Evolutionary conservation across 306 rosid species (phyloP).

Genomic region (Lagenaria siceraria): DNA sequence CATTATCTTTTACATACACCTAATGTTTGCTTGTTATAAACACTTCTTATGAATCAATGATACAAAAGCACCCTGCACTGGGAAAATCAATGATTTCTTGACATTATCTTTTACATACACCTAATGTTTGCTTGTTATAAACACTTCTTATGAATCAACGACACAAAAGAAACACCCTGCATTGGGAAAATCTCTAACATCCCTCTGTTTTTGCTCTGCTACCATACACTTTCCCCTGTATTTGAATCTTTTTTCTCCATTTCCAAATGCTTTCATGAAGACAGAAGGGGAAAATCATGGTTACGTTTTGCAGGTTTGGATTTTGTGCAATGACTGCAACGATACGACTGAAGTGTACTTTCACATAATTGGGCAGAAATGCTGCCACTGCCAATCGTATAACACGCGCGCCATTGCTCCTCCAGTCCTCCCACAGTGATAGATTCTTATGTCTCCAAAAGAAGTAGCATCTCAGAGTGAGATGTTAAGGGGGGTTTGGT

Average conservation of each 20-base stretch:
- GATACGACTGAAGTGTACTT: slow-evolving; percentile 83
- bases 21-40: not conserved
- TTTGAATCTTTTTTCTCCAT: not conserved
- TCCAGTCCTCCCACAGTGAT: slow-evolving; percentile 63
- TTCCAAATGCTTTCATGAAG: not conserved
- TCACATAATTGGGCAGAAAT: slow-evolving; percentile 85
- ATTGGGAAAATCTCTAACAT: not conserved
- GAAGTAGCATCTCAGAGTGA: not conserved
- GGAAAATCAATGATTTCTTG: too few relatives aligned
- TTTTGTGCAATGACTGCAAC: slow-evolving; percentile 89
- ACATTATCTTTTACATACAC: not conserved
- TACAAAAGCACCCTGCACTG: not conserved
- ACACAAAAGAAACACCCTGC: not conserved
- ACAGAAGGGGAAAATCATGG: not conserved
- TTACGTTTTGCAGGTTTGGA: slow-evolving; percentile 71
- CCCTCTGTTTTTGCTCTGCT: not conserved
- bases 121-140: not conserved
- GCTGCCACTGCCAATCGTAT: slow-evolving; percentile 82
- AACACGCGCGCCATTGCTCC: slow-evolving; percentile 88
- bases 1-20: not conserved
- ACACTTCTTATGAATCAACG: not conserved
- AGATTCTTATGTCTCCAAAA: not conserved
- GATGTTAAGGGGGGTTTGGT: not conserved
- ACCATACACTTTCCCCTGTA: not conserved
- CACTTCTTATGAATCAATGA: not conserved